Percentiles rank a stretch among this genome's conserved stretches.
Conservation (phyloP, 306 rosid species). For the Ormosia semicastrata region DNA sequence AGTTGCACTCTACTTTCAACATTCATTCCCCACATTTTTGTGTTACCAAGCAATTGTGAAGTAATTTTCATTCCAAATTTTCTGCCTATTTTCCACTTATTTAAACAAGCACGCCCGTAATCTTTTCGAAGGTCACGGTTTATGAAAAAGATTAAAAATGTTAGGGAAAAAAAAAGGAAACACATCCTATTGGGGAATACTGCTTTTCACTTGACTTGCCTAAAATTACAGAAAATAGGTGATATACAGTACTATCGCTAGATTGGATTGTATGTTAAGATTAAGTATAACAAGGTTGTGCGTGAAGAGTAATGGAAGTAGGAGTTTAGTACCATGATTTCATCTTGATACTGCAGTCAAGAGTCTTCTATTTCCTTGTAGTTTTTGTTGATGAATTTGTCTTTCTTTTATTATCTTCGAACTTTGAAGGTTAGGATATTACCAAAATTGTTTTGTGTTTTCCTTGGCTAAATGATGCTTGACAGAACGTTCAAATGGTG, state of each 20-base stretch:
- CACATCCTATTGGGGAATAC: not conserved
- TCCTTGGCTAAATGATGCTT: constrained; percentile 14
- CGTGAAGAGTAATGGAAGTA: not conserved
- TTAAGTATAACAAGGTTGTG: not conserved
- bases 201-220: not conserved
- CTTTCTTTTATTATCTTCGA: not conserved
- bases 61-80: not conserved
- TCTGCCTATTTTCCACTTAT: not conserved
- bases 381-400: not conserved
- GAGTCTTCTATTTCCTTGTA: constrained; percentile 9
- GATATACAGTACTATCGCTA: not conserved
- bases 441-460: not conserved
- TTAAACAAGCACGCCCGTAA: too few relatives aligned
- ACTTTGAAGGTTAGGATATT: not conserved
- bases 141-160: not conserved
- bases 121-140: not conserved
- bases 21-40: not conserved
- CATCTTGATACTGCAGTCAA: not conserved
- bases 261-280: not conserved
- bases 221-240: not conserved
- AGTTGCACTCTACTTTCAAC: not conserved
- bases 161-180: not conserved
- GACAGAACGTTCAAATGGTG: not conserved
- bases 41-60: not conserved
- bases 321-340: constrained; percentile 17